phyloP scores from a whole-genome alignment of 2,329 filamentous ascomycete genomes.

The Aspergillus sp. region DNA sequence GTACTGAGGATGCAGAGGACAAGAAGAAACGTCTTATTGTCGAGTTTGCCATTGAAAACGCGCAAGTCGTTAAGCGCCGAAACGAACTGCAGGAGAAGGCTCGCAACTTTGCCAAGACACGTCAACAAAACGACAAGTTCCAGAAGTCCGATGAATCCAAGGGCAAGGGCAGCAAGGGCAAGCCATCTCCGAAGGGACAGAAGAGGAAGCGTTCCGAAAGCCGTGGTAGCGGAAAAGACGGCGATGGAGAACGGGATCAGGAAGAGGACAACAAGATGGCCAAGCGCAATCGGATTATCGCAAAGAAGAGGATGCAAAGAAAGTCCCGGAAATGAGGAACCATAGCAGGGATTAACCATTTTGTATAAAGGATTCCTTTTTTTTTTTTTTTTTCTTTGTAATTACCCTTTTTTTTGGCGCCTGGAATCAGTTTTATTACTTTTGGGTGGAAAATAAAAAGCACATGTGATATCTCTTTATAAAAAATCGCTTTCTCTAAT shows the following conservation, averaged over 20 bases:
- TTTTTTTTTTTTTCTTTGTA: constrained; percentile 3
- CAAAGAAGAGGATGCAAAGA: constrained; percentile 74
- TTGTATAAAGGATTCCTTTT: constrained; percentile 2
- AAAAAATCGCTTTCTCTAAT: background rate
- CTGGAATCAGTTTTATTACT: constrained; percentile 1
- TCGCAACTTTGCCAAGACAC: constrained; percentile 13
- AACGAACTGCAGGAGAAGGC: constrained; percentile 29
- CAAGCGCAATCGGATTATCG: constrained; percentile 72
- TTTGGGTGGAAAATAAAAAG: constrained; percentile 9
- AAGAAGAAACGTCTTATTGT: constrained; percentile 87
- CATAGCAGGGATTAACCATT: constrained; percentile 5
- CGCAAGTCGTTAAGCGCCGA: constrained; percentile 83
- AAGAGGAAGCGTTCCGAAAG: constrained; percentile 30
- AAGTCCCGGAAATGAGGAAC: constrained; percentile 51
- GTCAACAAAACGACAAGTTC: constrained; percentile 9
- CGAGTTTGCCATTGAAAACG: constrained; percentile 97
- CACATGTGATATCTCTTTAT: constrained; percentile 5
- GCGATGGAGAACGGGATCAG: constrained; percentile 17
- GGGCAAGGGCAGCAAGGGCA: background rate
- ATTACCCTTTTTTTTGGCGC: constrained; percentile 2
- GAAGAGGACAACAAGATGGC: constrained; percentile 52
- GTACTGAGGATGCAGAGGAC: constrained; percentile 48
- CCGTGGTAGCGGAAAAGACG: constrained; percentile 11
- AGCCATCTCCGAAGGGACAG: constrained; percentile 14
- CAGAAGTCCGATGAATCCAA: constrained; percentile 9